These are phyloP conservation scores for Lactarius evosmus DNA, from an alignment of 768 basidiomycete species.

Conservation along the genomic window DNA sequence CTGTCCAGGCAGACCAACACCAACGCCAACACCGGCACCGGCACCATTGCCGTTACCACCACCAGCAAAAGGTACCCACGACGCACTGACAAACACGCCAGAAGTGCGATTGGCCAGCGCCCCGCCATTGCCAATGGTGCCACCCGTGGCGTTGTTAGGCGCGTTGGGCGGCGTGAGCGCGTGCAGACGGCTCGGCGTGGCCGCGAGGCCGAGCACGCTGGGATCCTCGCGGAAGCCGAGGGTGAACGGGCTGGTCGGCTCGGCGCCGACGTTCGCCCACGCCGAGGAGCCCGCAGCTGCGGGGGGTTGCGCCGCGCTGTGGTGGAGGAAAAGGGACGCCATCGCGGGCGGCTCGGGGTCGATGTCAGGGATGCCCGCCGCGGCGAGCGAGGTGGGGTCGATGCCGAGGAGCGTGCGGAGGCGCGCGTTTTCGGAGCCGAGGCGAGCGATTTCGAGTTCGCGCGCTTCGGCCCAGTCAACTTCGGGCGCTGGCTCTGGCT, in stretches of 20 bases:
- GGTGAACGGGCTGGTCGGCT: constrained; percentile 32
- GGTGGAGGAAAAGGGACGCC: not conserved
- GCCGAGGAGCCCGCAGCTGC: constrained; percentile 25
- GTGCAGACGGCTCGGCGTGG: constrained; percentile 35
- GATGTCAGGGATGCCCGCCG: constrained; percentile 48
- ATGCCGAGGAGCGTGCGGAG: constrained; percentile 76
- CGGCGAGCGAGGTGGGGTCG: constrained; percentile 49
- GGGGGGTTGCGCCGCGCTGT: constrained; percentile 7
- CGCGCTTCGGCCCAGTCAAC: constrained; percentile 86
- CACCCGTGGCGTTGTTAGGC: constrained; percentile 30
- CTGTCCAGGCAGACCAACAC: constrained; percentile 13
- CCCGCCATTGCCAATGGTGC: not conserved
- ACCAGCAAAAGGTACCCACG: constrained; percentile 17
- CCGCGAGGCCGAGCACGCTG: constrained; percentile 27
- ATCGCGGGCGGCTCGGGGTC: constrained; percentile 43
- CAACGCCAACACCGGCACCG: constrained; percentile 1
- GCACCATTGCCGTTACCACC: constrained; percentile 20
- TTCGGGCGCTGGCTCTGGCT: constrained; percentile 32
- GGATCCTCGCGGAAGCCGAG: constrained; percentile 24
- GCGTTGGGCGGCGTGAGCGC: constrained; percentile 34
- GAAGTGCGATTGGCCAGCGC: not conserved
- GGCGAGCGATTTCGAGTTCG: constrained; percentile 78
- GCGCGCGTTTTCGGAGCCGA: constrained; percentile 80
- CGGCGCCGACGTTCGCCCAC: constrained; percentile 28
- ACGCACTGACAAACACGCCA: constrained; percentile 22